Evolutionary conservation across 2,329 filamentous ascomycete species (phyloP).

Genomic region (Sporothrix protearum): DNA sequence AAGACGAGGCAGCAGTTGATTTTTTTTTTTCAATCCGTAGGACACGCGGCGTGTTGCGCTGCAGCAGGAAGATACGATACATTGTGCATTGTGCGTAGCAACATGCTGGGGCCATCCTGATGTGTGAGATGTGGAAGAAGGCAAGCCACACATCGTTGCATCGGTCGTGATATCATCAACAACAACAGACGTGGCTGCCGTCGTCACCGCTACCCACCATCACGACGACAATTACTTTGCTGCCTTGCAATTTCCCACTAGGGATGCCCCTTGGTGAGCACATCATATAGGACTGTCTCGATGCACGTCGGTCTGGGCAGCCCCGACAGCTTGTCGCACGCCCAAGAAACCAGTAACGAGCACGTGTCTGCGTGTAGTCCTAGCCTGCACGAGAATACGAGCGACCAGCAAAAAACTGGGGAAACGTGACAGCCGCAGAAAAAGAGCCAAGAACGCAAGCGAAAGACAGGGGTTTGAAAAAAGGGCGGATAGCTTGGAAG

Average conservation of each 20-base stretch:
- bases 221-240: neutral
- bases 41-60: neutral
- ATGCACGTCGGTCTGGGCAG: neutral
- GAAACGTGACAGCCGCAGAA: neutral
- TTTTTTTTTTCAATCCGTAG: neutral
- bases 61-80: neutral
- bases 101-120: neutral
- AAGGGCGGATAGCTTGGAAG: neutral
- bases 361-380: conserved; percentile 2
- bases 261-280: neutral
- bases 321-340: neutral
- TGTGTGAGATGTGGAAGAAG: neutral
- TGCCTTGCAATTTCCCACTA: conserved; percentile 6
- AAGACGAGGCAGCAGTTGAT: conserved; percentile 3
- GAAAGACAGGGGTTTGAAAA: neutral
- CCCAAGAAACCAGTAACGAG: neutral
- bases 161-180: neutral
- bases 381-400: neutral
- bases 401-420: neutral
- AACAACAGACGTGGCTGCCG: neutral
- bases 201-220: conserved; percentile 6
- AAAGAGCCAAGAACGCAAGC: neutral
- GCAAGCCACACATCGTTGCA: conserved; percentile 1
- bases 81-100: neutral
- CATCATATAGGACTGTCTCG: neutral